Conservation (phyloP, 139 green algal species). For the Chlamydomonas eustigma region DNA sequence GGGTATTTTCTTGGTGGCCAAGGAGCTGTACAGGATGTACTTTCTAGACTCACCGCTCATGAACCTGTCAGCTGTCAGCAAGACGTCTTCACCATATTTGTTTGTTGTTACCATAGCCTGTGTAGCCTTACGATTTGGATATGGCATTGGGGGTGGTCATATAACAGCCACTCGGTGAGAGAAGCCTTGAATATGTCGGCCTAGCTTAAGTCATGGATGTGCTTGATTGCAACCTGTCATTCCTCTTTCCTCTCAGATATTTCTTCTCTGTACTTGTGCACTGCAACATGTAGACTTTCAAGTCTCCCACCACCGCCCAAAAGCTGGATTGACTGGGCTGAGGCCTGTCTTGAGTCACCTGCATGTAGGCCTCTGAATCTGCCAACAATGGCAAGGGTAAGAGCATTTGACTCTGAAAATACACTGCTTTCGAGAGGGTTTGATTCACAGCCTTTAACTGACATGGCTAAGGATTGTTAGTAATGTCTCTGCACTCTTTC, state of each 20-base stretch:
- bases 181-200: not conserved
- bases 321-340: not conserved
- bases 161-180: not conserved
- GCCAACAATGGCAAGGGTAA: not conserved
- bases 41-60: not conserved
- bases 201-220: not conserved
- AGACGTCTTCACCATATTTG: not conserved
- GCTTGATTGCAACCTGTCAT: not conserved
- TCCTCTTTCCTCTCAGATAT: not conserved
- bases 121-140: not conserved
- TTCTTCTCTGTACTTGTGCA: not conserved
- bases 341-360: not conserved
- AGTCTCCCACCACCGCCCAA: not conserved
- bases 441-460: not conserved
- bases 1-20: not conserved
- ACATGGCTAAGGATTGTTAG: no score
- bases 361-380: not conserved
- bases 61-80: not conserved
- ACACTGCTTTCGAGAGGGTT: not conserved
- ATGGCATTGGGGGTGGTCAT: not conserved
- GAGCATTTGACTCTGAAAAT: not conserved
- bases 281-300: no score
- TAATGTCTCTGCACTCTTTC: no score
- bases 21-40: conserved; percentile 11
- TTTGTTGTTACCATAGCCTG: not conserved